Percentiles rank a stretch among this genome's conserved stretches.
Evolutionary conservation across 2,329 filamentous ascomycete genomes (phyloP).

Genomic region (Fusarium sp.): DNA sequence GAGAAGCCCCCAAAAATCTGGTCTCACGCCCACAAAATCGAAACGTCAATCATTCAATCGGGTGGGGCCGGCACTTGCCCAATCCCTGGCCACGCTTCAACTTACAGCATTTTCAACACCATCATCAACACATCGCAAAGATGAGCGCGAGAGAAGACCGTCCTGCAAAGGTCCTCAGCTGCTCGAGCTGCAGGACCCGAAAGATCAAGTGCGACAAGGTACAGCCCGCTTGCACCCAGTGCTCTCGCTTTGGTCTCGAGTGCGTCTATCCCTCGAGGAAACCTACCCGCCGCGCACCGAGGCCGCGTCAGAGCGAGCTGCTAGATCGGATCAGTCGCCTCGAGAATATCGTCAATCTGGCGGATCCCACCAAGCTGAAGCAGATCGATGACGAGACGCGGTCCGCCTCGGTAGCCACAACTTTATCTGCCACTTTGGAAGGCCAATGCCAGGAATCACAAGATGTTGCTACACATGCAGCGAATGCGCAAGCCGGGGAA

Average conservation of each 20-base stretch:
- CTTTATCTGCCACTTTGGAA: constrained; percentile 17
- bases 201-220: constrained; percentile 70
- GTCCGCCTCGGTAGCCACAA: neutral
- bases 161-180: constrained; percentile 57
- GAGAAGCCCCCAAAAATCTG: neutral
- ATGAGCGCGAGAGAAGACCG: constrained; percentile 35
- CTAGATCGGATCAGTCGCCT: constrained; percentile 56
- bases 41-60: constrained; percentile 12
- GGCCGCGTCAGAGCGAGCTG: constrained; percentile 56
- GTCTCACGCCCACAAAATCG: constrained; percentile 24
- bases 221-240: constrained; percentile 64
- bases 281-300: constrained; percentile 53
- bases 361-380: constrained; percentile 46
- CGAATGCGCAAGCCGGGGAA: constrained; percentile 32
- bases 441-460: constrained; percentile 26
- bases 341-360: constrained; percentile 58
- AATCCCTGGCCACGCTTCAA: constrained; percentile 6
- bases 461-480: constrained; percentile 28
- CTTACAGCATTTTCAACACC: constrained; percentile 20
- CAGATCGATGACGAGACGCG: constrained; percentile 37
- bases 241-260: constrained; percentile 57
- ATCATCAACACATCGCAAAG: neutral
- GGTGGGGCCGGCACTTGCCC: constrained; percentile 24
- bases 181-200: constrained; percentile 70
- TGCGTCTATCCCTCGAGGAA: constrained; percentile 61